phyloP scores from a whole-genome alignment of 371 early-diverging fungal genomes.

The Saksenaea vasiformis region DNA sequence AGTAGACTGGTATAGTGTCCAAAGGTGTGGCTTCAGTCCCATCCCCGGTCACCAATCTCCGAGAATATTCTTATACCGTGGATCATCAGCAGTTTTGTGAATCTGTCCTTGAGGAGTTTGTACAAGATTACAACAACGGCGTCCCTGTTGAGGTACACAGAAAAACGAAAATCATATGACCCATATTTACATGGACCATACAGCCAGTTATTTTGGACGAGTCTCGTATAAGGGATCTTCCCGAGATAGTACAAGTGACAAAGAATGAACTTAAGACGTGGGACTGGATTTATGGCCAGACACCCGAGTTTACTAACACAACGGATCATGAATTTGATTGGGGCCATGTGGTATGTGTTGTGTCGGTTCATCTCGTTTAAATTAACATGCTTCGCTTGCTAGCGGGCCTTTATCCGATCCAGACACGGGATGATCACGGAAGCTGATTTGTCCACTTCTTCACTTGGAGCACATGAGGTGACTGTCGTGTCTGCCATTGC shows the following conservation, averaged over 20 bases:
- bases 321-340: constrained; percentile 55
- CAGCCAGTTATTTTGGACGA: constrained; percentile 44
- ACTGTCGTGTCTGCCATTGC: constrained; percentile 40
- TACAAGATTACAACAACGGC: constrained; percentile 45
- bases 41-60: constrained; percentile 83
- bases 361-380: constrained; percentile 2
- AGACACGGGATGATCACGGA: constrained; percentile 46
- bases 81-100: constrained; percentile 85
- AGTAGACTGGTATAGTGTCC: constrained; percentile 63
- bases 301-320: constrained; percentile 85
- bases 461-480: constrained; percentile 31
- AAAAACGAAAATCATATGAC: background rate
- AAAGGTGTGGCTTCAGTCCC: constrained; percentile 90
- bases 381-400: background rate
- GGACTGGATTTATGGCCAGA: constrained; percentile 94
- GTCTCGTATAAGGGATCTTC: constrained; percentile 24
- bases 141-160: constrained; percentile 33
- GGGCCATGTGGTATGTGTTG: constrained; percentile 59
- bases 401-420: constrained; percentile 29
- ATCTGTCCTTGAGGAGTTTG: constrained; percentile 74
- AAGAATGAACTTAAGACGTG: constrained; percentile 61
- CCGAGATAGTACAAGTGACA: constrained; percentile 36
- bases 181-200: background rate
- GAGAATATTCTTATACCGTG: constrained; percentile 78
- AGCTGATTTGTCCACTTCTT: constrained; percentile 32